Percentiles rank a stretch among this genome's conserved stretches.
Conservation (phyloP, 1,284 basidiomycete species). For the Tylopilus sp. region DNA sequence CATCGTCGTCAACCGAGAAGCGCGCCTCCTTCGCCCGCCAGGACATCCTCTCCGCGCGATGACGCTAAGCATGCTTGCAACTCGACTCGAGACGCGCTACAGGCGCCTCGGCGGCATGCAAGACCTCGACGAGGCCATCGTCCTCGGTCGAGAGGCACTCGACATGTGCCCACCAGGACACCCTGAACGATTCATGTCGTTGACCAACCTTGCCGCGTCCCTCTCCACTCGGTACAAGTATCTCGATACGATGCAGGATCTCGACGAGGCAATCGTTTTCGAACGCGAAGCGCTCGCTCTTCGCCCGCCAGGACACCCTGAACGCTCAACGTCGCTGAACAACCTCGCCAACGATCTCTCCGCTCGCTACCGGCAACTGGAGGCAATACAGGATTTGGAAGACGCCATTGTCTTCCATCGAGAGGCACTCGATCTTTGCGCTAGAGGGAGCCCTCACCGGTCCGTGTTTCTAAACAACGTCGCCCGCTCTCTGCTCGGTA, state of each 20-base stretch:
- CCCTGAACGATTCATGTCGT: too few relatives aligned
- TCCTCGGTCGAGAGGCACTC: neutral
- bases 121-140: neutral
- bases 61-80: neutral
- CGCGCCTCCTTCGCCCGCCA: neutral
- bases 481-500: too few relatives aligned
- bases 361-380: too few relatives aligned
- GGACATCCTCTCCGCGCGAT: neutral
- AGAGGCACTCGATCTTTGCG: neutral
- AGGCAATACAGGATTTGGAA: too few relatives aligned
- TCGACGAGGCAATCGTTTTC: too few relatives aligned
- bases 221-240: too few relatives aligned
- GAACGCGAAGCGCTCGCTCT: too few relatives aligned
- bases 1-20: neutral
- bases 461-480: too few relatives aligned
- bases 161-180: neutral
- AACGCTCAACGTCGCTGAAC: too few relatives aligned
- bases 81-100: neutral
- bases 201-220: neutral
- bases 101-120: neutral
- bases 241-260: too few relatives aligned
- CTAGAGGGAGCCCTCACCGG: neutral
- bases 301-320: too few relatives aligned
- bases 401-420: neutral
- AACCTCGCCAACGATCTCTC: too few relatives aligned